Percentiles rank a stretch among this genome's conserved stretches.
Evolutionary conservation across 1,139 yeast species (phyloP).

Genomic region (Kodamaea derodonti): DNA sequence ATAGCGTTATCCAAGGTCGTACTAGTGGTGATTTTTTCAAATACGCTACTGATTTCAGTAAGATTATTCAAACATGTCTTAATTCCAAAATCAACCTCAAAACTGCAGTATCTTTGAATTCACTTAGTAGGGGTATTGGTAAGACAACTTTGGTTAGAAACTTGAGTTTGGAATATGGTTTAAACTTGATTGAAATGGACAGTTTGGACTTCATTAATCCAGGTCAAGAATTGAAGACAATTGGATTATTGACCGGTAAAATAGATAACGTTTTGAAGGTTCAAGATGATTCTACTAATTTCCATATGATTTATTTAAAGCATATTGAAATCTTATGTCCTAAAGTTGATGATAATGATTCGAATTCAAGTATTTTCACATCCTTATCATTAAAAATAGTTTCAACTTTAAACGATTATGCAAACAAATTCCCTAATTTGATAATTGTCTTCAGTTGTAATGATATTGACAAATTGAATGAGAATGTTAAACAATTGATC

Average conservation of each 20-base stretch:
- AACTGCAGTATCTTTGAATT: slow-evolving; percentile 64
- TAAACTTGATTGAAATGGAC: slow-evolving; percentile 68
- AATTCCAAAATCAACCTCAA: slow-evolving; percentile 39
- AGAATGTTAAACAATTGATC: slow-evolving; percentile 60
- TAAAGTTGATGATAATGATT: slow-evolving; percentile 60
- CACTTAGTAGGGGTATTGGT: slow-evolving; percentile 76
- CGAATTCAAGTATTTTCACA: slow-evolving; percentile 51
- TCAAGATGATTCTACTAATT: slow-evolving; percentile 17
- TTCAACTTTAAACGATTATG: slow-evolving; percentile 56
- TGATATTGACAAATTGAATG: slow-evolving; percentile 69
- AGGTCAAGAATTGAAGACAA: slow-evolving; percentile 74
- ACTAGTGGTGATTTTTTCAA: slow-evolving; percentile 28
- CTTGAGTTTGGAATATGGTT: slow-evolving; percentile 56
- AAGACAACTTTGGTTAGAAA: slow-evolving; percentile 62
- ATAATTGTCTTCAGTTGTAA: slow-evolving; percentile 68
- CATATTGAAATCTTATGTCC: slow-evolving; percentile 76
- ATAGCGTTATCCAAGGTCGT: slow-evolving; percentile 8
- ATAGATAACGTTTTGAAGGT: slow-evolving; percentile 51
- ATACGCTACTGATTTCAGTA: slow-evolving; percentile 50
- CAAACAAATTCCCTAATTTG: slow-evolving; percentile 32
- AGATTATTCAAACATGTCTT: slow-evolving; percentile 46
- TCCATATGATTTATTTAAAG: slow-evolving; percentile 51
- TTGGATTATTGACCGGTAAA: slow-evolving; percentile 75
- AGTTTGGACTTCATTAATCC: slow-evolving; percentile 59
- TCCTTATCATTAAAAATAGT: slow-evolving; percentile 58